Evolutionary conservation across 2,329 filamentous ascomycete genomes (phyloP).

Genomic region (Neonectria punicea): DNA sequence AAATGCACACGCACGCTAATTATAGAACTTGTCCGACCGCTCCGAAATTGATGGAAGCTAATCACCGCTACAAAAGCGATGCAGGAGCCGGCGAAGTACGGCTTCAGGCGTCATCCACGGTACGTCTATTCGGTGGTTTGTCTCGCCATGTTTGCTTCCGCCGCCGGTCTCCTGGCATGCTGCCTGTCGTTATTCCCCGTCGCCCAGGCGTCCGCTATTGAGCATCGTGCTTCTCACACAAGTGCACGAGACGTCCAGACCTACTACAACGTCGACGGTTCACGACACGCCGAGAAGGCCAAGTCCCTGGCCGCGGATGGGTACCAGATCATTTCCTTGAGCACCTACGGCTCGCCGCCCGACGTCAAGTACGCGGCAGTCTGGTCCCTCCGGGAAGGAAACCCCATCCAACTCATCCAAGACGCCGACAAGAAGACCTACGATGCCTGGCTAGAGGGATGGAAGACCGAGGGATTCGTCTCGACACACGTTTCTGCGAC

Average conservation of each 20-base stretch:
- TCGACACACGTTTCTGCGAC: conserved; percentile 26
- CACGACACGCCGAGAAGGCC: conserved; percentile 5
- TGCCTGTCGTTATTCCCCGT: not conserved
- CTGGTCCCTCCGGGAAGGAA: conserved; percentile 16
- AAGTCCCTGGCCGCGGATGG: not conserved
- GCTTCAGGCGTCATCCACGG: no score
- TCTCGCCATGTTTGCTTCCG: not conserved
- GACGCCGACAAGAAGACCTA: conserved; percentile 13
- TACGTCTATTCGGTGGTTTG: not conserved
- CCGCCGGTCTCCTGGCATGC: not conserved
- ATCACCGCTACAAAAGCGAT: not conserved
- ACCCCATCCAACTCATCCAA: conserved; percentile 12
- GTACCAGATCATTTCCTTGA: conserved; percentile 29
- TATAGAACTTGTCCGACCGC: not conserved
- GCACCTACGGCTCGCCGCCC: conserved; percentile 23
- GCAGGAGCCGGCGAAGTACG: not conserved
- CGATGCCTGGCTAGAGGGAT: conserved; percentile 19
- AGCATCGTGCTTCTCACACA: not conserved
- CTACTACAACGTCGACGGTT: conserved; percentile 20
- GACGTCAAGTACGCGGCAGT: conserved; percentile 28
- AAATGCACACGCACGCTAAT: not conserved
- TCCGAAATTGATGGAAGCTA: not conserved
- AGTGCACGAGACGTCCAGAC: not conserved
- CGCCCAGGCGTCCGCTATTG: not conserved
- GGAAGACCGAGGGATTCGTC: conserved; percentile 10